Base-by-base conservation (phyloP, 805 yeast species). In the Wickerhamomyces xylosicus region DNA sequence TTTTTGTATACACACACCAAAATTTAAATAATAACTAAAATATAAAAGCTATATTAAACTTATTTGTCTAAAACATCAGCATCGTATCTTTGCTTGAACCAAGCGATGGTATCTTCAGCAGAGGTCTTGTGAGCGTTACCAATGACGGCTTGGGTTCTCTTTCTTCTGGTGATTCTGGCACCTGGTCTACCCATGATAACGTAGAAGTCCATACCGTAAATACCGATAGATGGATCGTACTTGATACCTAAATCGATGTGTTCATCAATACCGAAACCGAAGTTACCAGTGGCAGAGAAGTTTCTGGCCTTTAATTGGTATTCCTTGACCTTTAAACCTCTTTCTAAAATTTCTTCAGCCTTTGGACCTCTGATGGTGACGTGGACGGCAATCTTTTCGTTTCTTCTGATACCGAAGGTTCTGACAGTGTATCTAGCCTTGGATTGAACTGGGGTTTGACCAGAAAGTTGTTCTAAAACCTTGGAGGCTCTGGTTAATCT, bases 171-270 rank as follows among this genome's bases (percentile, higher is more conserved):
- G 61, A 92, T 85, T 77, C 98, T 85, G 78, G 79, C 82, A 76
- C 98, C 98, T 67, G 96, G 92, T 77, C 98, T 90, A 71, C 96
- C 97, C 77, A 92, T 75, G 66, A 90, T 96, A 66, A 92, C 87
- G 89, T 89, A 92, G 86, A 92, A 92, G 75, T 92, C 98, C 94
- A 84, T 92, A 82, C 98, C 98, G 92, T 90, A 92, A 69, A 92
- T 92, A 71, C 97, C 97, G 64, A 92, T 92, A 66, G 85, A 79
- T 72, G 98, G 98, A 73, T 92, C 98, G 77, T 92, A 92, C 79
- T 92, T 92, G 83, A 92, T 92, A 79, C 98, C 98, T 71, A 92
- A 82, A 72, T 92, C 98, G 63, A 92, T 92, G 81, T 92, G 98
- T 80, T 92, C 98, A 60, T 85, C 83, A 68, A 92, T 81, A 83